Evolutionary conservation across 1,284 basidiomycete species (phyloP).

Genomic region (Cryptococcus sp.): DNA sequence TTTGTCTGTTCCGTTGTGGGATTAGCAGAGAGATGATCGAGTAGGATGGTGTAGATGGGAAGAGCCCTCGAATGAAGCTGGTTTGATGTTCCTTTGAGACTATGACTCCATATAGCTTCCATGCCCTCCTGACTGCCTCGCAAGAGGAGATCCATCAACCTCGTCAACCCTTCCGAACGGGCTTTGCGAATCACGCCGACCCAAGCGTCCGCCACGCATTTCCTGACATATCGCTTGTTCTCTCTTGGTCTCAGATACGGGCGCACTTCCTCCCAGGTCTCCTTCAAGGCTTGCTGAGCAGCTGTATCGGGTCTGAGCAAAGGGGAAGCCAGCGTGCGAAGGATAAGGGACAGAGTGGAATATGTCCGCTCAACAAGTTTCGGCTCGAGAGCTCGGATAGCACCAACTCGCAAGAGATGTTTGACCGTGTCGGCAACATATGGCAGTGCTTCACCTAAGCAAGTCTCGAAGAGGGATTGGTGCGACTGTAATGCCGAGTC

Average conservation of each 20-base stretch:
- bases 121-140: conserved; percentile 35
- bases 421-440: conserved; percentile 32
- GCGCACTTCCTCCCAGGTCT: conserved; percentile 38
- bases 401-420: conserved; percentile 41
- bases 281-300: conserved; percentile 19
- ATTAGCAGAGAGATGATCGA: conserved; percentile 30
- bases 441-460: conserved; percentile 39
- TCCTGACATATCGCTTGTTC: conserved; percentile 49
- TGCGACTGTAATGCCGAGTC: conserved; percentile 45
- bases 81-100: conserved; percentile 61
- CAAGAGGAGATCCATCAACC: conserved; percentile 38
- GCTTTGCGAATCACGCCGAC: conserved; percentile 47
- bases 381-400: conserved; percentile 42
- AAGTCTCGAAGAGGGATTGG: conserved; percentile 55
- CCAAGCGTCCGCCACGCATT: conserved; percentile 52
- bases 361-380: conserved; percentile 49
- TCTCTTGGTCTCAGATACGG: conserved; percentile 36
- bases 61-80: conserved; percentile 74
- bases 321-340: conserved; percentile 40
- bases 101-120: conserved; percentile 47
- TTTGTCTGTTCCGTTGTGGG: conserved; percentile 46
- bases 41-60: conserved; percentile 63
- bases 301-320: conserved; percentile 34
- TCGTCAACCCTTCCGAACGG: conserved; percentile 35
- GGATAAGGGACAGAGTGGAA: conserved; percentile 48